These are phyloP conservation scores for Cornus controversa DNA, from an alignment of 148 eudicot species.

Conservation along the genomic window DNA sequence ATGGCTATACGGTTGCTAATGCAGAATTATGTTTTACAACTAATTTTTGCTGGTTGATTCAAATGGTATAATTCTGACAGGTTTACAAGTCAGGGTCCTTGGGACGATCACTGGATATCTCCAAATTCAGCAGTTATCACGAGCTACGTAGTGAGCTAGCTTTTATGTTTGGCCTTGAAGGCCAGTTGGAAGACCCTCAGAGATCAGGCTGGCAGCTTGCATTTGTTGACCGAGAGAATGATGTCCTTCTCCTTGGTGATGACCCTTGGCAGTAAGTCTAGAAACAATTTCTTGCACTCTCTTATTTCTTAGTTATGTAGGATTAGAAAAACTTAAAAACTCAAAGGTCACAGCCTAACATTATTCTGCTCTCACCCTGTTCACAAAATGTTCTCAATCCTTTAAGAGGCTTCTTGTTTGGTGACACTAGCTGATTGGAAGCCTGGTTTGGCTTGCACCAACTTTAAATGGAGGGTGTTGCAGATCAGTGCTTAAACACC, in stretches of 20 bases:
- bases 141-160: conserved; percentile 82
- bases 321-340: no score
- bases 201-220: conserved; percentile 99
- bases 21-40: neutral
- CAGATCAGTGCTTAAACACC: neutral
- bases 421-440: neutral
- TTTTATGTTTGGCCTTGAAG: conserved; percentile 77
- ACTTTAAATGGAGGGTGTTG: neutral
- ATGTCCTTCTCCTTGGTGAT: conserved; percentile 80
- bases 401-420: neutral
- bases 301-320: neutral
- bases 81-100: conserved; percentile 77
- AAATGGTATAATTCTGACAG: conserved; percentile 29
- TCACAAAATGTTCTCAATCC: neutral
- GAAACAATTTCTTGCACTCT: neutral
- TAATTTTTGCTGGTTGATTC: neutral
- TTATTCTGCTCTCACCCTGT: neutral
- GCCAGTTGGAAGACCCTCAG: conserved; percentile 73
- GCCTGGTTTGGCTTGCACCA: neutral
- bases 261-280: conserved; percentile 85
- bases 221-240: conserved; percentile 85
- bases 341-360: neutral
- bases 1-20: neutral
- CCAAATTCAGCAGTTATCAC: conserved; percentile 74
- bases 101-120: conserved; percentile 75